These are phyloP conservation scores for Ettlia oleoabundans DNA, from an alignment of 139 green algal genomes.

Conservation along the genomic window DNA sequence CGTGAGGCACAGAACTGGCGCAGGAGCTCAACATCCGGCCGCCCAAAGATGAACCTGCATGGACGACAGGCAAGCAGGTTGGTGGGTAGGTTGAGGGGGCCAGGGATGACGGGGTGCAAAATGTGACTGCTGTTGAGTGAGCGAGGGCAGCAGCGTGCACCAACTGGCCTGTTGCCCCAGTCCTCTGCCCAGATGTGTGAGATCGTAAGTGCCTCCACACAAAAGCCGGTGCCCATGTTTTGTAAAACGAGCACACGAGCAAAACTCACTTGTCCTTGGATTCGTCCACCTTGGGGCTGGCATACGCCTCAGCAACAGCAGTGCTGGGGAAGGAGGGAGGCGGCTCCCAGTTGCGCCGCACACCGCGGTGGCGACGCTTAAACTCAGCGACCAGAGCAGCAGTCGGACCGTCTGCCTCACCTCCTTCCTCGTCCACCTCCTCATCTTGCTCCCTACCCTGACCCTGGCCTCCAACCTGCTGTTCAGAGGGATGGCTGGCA, in stretches of 20 bases:
- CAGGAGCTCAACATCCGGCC: slow-evolving; percentile 78
- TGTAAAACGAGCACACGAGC: no score
- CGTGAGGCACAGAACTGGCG: slow-evolving; percentile 72
- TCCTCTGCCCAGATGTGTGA: no score
- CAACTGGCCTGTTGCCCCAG: no score
- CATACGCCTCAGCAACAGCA: slow-evolving; percentile 67
- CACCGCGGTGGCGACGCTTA: slow-evolving; percentile 67
- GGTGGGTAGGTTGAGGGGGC: no score
- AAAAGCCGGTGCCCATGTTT: no score
- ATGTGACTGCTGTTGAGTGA: no score
- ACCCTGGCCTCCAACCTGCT: not conserved
- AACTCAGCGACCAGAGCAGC: slow-evolving; percentile 52
- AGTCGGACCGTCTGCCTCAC: not conserved
- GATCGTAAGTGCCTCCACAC: no score
- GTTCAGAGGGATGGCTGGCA: not conserved
- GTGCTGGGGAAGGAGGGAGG: slow-evolving; percentile 76
- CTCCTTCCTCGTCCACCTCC: not conserved
- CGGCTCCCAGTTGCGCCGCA: slow-evolving; percentile 75
- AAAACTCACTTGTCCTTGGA: slow-evolving; percentile 48
- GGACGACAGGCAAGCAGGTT: no score
- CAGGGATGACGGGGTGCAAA: no score
- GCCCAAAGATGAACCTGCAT: slow-evolving; percentile 69
- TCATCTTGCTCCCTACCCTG: not conserved
- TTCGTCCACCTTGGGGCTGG: slow-evolving; percentile 50
- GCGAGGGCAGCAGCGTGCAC: not conserved